These are phyloP conservation scores for Tritrichomonas foetus DNA, from an alignment of 208 protist species.

Conservation along the genomic window DNA sequence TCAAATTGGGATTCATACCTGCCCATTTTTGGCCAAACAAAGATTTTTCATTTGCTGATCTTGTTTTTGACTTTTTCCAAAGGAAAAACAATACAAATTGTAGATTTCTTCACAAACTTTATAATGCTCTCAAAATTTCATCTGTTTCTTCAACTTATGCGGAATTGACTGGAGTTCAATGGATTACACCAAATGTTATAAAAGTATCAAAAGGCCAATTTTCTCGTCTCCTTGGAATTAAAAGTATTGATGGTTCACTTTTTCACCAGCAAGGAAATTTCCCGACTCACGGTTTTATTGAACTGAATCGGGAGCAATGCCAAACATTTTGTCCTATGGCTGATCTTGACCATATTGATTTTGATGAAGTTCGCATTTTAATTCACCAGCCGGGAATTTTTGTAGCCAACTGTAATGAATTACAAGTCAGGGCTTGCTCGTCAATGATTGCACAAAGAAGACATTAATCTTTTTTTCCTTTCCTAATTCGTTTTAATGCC, in stretches of 20 bases:
- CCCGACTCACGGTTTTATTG: neutral
- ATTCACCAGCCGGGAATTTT: neutral
- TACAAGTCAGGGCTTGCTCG: too few species aligned
- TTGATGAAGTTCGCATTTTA: neutral
- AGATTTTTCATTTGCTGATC: neutral
- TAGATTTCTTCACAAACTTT: neutral
- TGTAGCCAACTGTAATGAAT: too few species aligned
- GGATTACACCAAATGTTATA: neutral
- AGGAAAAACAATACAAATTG: conserved; percentile 37
- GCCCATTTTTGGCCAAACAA: neutral
- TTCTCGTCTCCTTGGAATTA: neutral
- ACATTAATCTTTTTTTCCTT: too few species aligned
- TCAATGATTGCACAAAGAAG: too few species aligned
- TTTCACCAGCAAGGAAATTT: conserved; percentile 31
- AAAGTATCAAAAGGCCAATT: neutral
- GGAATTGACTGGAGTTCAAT: neutral
- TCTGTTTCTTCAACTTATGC: neutral
- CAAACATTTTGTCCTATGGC: too few species aligned
- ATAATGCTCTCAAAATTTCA: conserved; percentile 3
- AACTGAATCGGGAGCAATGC: neutral
- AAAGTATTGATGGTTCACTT: conserved; percentile 18
- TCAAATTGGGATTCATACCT: neutral
- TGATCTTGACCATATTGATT: neutral
- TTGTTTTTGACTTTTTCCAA: neutral
- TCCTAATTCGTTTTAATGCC: too few species aligned